Conservation (phyloP, 192 early-diverging fungal species). For the Coemansia sp. region DNA sequence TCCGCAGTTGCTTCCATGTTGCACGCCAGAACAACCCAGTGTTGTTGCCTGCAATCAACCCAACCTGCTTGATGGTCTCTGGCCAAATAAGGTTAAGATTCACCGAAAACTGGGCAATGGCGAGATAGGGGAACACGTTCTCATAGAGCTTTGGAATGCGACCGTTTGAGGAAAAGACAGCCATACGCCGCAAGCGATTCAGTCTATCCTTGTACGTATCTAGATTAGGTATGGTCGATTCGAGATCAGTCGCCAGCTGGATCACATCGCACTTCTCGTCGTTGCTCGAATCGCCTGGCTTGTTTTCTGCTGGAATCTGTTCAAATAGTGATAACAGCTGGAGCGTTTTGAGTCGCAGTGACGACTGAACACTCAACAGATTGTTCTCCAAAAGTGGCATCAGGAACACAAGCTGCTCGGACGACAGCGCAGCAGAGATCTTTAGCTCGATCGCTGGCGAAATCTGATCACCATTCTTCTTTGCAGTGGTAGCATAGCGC, state of each 20-base stretch:
- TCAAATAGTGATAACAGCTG: slow-evolving; percentile 72
- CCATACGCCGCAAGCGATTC: slow-evolving; percentile 71
- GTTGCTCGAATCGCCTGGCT: slow-evolving; percentile 14
- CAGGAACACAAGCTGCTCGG: slow-evolving; percentile 20
- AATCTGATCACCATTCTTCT: neutral
- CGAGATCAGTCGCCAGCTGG: slow-evolving; percentile 57
- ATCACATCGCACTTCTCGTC: slow-evolving; percentile 56
- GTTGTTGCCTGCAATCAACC: slow-evolving; percentile 55
- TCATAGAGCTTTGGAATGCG: slow-evolving; percentile 74
- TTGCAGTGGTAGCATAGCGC: slow-evolving; percentile 3
- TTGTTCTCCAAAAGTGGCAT: slow-evolving; percentile 40
- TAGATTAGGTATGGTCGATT: slow-evolving; percentile 63
- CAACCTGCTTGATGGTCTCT: slow-evolving; percentile 65
- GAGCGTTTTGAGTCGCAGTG: slow-evolving; percentile 61
- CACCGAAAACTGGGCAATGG: slow-evolving; percentile 69
- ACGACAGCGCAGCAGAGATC: slow-evolving; percentile 23
- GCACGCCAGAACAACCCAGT: slow-evolving; percentile 64
- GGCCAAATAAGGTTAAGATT: slow-evolving; percentile 86
- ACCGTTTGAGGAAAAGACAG: slow-evolving; percentile 60
- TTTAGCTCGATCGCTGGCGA: slow-evolving; percentile 5
- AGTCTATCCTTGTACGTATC: slow-evolving; percentile 77
- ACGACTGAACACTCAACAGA: slow-evolving; percentile 34
- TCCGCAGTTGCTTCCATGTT: slow-evolving; percentile 56
- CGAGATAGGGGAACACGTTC: slow-evolving; percentile 62
- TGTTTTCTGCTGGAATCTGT: slow-evolving; percentile 55